Conservation (phyloP, 1,284 basidiomycete species). For the Trichosporon sp. region DNA sequence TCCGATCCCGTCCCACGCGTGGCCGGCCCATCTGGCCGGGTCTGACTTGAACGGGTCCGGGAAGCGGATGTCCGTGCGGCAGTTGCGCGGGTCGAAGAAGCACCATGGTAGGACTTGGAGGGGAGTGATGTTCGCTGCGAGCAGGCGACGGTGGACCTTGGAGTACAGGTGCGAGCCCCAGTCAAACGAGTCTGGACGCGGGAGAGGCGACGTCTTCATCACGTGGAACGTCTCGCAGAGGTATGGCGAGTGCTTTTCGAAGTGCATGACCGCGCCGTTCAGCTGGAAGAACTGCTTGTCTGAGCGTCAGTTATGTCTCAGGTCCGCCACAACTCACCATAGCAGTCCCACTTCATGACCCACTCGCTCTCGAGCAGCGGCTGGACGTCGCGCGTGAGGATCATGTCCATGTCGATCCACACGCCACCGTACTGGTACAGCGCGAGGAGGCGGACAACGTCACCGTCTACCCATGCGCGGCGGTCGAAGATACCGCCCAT, state of each 20-base stretch:
- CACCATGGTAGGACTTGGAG: conserved; percentile 91
- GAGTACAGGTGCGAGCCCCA: conserved; percentile 90
- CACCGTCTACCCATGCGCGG: conserved; percentile 91
- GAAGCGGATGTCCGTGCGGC: conserved; percentile 83
- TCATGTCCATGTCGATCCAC: conserved; percentile 94
- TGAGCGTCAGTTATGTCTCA: too few species aligned
- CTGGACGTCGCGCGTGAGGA: conserved; percentile 78
- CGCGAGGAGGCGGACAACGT: conserved; percentile 78
- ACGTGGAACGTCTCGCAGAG: conserved; percentile 92
- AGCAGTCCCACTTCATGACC: conserved; percentile 95
- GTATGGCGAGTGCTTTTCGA: conserved; percentile 81
- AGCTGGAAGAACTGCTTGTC: conserved; percentile 83
- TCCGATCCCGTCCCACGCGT: conserved; percentile 67
- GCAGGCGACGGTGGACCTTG: conserved; percentile 79
- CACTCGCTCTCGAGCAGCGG: conserved; percentile 88
- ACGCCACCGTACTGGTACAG: conserved; percentile 88
- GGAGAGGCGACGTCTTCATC: conserved; percentile 73
- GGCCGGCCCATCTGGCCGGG: conserved; percentile 63
- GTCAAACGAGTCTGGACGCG: conserved; percentile 76
- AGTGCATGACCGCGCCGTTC: conserved; percentile 92
- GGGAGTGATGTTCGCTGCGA: conserved; percentile 70
- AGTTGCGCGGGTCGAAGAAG: conserved; percentile 84
- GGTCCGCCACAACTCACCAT: too few species aligned
- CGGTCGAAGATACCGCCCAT: conserved; percentile 62
- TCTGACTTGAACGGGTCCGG: conserved; percentile 82